Base-by-base conservation (phyloP, 2,329 filamentous ascomycete genomes). In the Pyrenophora graminea region DNA sequence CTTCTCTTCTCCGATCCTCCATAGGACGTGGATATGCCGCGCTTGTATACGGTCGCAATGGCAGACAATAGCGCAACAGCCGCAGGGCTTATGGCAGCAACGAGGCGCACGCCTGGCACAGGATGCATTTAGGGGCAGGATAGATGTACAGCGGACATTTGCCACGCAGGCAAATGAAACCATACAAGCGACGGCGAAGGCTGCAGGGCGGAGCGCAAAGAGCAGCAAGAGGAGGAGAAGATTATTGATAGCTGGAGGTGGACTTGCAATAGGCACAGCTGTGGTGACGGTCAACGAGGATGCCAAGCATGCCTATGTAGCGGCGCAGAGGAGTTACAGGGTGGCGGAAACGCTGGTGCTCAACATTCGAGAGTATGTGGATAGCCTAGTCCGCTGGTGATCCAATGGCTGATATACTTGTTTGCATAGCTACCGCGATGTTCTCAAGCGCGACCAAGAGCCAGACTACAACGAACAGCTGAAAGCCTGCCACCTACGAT, bases 401-500 rank as follows among this genome's bases (percentile, higher is more conserved):
- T 3, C 18, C 17, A 27, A 19, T 49, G 30, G 58, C 61, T 67
- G 51, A 69, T 55, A 10, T 13, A 38, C 17, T 18, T 4, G n/a
- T 38, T 21, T 33, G 15, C 44, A 34, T 64, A 97, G 92, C 75
- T 99, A 99, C 75, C 91, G 91, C 62, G 85, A 85, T 41, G 92
- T 91, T 2, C 77, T 99, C 59, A 95, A 89, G 58, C 80, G 82
- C 49, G 79, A 85, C 17, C 82, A 90, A 54, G 79, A 82, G 33
- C 81, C 84, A 45, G 84, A 90, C 70, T 84, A 85, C 68, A 78
- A 83, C n/a, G 79, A 75, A n/a, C 74, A 88, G 32, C 78, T 99
- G 45, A 88, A 85, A 62, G 86, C 86, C 57, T 97, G 94, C 69
- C 94, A 99, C 74, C 88, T 95, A 71, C 84, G 94, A 73, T 99